These are phyloP conservation scores for Endocladia muricata DNA, from an alignment of 31 red algal genomes.

Conservation along the genomic window DNA sequence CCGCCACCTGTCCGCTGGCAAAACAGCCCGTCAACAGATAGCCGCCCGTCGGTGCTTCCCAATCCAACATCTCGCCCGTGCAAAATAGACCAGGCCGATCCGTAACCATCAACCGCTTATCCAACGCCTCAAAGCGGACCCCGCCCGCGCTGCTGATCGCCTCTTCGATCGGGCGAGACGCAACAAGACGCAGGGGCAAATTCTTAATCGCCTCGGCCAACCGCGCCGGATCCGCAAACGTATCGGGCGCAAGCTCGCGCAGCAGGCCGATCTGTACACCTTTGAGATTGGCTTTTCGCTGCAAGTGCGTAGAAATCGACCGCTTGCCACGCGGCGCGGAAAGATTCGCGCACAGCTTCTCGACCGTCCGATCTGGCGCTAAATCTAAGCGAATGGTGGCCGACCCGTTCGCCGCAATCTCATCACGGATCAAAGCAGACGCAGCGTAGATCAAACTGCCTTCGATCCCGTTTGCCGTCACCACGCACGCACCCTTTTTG, in stretches of 20 bases:
- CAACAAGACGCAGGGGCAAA: neutral
- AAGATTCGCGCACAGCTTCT: neutral
- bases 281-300: neutral
- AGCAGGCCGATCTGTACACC: neutral
- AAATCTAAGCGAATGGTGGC: neutral
- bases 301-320: neutral
- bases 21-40: constrained; percentile 4
- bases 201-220: neutral
- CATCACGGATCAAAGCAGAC: neutral
- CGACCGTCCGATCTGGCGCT: neutral
- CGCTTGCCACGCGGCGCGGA: neutral
- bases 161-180: constrained; percentile 12
- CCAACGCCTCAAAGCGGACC: neutral
- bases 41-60: constrained; percentile 21
- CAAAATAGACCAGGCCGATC: neutral
- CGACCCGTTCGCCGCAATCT: neutral
- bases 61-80: constrained; percentile 15
- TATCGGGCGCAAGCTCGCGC: neutral
- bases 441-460: neutral
- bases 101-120: constrained; percentile 7
- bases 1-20: neutral
- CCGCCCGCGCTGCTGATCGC: constrained; percentile 4
- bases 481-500: neutral
- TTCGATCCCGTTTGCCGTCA: constrained; percentile 4
- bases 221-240: neutral